phyloP scores from a whole-genome alignment of 768 basidiomycete species.

The Sistotremastrum suecicum region DNA sequence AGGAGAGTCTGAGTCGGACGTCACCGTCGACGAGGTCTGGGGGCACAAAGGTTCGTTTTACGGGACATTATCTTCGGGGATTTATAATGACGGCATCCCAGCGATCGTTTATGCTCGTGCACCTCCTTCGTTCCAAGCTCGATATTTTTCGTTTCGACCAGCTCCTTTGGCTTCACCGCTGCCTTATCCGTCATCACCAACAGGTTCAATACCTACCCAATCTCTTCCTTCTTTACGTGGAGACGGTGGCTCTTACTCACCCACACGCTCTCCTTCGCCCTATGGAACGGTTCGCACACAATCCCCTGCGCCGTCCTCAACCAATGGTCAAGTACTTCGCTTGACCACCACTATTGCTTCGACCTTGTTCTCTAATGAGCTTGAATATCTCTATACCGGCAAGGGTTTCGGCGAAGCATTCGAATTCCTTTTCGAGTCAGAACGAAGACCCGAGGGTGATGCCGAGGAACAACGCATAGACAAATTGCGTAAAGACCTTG shows the following conservation, averaged over 20 bases:
- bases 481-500: conserved; percentile 83
- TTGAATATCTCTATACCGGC: conserved; percentile 92
- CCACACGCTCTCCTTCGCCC: conserved; percentile 30
- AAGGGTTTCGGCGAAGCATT: conserved; percentile 80
- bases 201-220: conserved; percentile 35
- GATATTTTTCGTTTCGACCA: conserved; percentile 73
- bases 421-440: conserved; percentile 69
- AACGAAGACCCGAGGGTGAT: conserved; percentile 25
- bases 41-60: conserved; percentile 77
- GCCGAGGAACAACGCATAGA: conserved; percentile 44
- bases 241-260: conserved; percentile 24
- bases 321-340: conserved; percentile 36
- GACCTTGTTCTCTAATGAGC: conserved; percentile 73
- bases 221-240: conserved; percentile 45
- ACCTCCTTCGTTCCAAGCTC: conserved; percentile 78
- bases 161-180: conserved; percentile 35
- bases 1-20: conserved; percentile 32
- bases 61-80: background rate
- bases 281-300: conserved; percentile 17
- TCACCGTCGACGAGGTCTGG: conserved; percentile 42
- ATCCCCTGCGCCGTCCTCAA: conserved; percentile 24
- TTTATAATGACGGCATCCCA: conserved; percentile 15
- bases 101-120: conserved; percentile 93
- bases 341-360: conserved; percentile 59
- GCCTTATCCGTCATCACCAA: conserved; percentile 37